Evolutionary conservation across 164 flowering plant genomes (phyloP).

Genomic region (Stephania cephalantha): DNA sequence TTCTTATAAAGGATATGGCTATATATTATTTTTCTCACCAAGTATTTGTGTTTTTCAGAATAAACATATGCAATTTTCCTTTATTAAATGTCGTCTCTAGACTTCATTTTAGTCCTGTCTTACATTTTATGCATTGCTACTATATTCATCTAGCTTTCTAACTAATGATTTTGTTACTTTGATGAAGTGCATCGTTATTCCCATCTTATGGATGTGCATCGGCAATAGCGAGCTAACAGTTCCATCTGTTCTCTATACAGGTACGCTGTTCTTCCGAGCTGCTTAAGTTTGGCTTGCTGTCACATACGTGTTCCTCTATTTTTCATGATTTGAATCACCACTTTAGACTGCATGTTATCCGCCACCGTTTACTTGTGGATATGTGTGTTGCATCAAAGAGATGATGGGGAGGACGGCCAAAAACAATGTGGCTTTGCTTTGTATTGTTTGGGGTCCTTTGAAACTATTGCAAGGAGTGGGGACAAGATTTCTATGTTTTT

Average conservation of each 20-base stretch:
- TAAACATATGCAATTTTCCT: neutral
- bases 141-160: neutral
- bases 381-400: neutral
- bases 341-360: no score
- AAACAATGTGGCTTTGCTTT: no score
- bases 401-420: neutral
- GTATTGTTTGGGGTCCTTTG: no score
- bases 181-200: neutral
- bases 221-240: neutral
- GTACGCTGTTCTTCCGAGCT: neutral
- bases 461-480: no score
- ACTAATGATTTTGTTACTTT: neutral
- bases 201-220: neutral
- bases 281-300: neutral
- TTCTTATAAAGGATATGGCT: neutral
- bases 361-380: no score
- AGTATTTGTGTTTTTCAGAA: neutral
- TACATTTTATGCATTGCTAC: neutral
- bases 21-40: neutral
- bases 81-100: neutral
- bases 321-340: neutral
- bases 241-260: neutral
- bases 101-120: neutral
- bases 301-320: neutral
- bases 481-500: no score